Percentiles rank a stretch among this genome's conserved stretches.
phyloP scores from a whole-genome alignment of 169 alveolate species.

The Theileria sp. region DNA sequence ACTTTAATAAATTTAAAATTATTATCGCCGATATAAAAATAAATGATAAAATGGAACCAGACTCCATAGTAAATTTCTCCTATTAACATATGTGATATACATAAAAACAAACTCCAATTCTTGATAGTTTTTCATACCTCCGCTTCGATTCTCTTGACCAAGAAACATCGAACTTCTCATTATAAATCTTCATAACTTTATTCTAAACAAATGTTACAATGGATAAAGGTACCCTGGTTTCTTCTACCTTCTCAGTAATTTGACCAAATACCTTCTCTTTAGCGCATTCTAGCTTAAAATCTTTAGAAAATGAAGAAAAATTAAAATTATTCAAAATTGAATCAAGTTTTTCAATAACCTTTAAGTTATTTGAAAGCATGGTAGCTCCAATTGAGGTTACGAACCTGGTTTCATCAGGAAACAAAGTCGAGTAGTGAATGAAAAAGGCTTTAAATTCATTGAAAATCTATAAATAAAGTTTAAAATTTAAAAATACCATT shows the following conservation, averaged over 20 bases:
- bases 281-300: not conserved
- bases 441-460: constrained; percentile 39
- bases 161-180: not conserved
- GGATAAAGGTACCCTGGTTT: constrained; percentile 8
- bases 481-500: not conserved
- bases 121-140: constrained; percentile 7
- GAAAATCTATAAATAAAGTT: constrained; percentile 17
- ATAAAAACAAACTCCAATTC: constrained; percentile 6
- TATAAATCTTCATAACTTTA: not conserved
- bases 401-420: constrained; percentile 9
- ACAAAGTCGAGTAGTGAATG: constrained; percentile 42
- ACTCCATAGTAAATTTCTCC: not conserved
- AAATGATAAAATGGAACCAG: constrained; percentile 14
- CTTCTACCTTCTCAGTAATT: not conserved
- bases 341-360: constrained; percentile 25
- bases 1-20: constrained; percentile 10
- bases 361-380: constrained; percentile 34
- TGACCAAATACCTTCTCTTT: not conserved
- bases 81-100: not conserved
- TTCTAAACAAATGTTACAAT: not conserved
- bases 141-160: constrained; percentile 20
- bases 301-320: not conserved
- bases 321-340: constrained; percentile 2
- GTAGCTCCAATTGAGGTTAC: constrained; percentile 5
- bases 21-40: not conserved